Conservation (phyloP, 1,139 yeast genomes). For the Kurtzmaniella quercitrusa region DNA sequence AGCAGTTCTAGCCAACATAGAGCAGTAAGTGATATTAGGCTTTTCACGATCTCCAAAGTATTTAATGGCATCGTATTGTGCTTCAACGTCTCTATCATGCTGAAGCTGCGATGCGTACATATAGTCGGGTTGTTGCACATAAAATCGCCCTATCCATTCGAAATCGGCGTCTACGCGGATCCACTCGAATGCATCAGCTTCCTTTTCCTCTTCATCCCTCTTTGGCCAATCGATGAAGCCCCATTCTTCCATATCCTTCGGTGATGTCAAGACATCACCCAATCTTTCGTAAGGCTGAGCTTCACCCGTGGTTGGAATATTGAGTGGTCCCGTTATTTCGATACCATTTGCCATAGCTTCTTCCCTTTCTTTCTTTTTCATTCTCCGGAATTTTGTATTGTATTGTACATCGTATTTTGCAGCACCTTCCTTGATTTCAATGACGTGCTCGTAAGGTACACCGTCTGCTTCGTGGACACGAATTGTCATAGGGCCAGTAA, state of each 20-base stretch:
- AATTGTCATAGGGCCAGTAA: slow-evolving; percentile 94
- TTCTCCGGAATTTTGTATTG: slow-evolving; percentile 84
- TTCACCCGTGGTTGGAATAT: slow-evolving; percentile 10
- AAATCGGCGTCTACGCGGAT: slow-evolving; percentile 93
- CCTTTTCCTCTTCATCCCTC: slow-evolving; percentile 59
- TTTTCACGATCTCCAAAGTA: slow-evolving; percentile 62
- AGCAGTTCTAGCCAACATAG: slow-evolving; percentile 72
- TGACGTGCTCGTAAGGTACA: slow-evolving; percentile 98
- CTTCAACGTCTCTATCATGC: slow-evolving; percentile 95
- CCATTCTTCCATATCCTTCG: slow-evolving; percentile 68
- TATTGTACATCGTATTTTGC: slow-evolving; percentile 92
- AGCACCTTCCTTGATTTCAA: slow-evolving; percentile 78
- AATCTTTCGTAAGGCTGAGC: slow-evolving; percentile 47
- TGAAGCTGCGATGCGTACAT: slow-evolving; percentile 93
- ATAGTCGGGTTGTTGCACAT: slow-evolving; percentile 87
- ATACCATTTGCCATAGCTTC: slow-evolving; percentile 17
- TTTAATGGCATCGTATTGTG: slow-evolving; percentile 80
- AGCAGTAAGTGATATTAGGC: slow-evolving; percentile 65
- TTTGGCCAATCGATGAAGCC: slow-evolving; percentile 67
- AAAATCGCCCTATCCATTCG: slow-evolving; percentile 88
- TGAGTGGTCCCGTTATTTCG: slow-evolving; percentile 24
- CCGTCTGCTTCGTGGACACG: slow-evolving; percentile 98
- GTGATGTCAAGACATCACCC: slow-evolving; percentile 71
- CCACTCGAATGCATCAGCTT: slow-evolving; percentile 95
- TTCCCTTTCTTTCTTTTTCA: slow-evolving; percentile 41